These are phyloP conservation scores for Eruca vesicaria DNA, from an alignment of 441 rosid genomes.

Conservation along the genomic window DNA sequence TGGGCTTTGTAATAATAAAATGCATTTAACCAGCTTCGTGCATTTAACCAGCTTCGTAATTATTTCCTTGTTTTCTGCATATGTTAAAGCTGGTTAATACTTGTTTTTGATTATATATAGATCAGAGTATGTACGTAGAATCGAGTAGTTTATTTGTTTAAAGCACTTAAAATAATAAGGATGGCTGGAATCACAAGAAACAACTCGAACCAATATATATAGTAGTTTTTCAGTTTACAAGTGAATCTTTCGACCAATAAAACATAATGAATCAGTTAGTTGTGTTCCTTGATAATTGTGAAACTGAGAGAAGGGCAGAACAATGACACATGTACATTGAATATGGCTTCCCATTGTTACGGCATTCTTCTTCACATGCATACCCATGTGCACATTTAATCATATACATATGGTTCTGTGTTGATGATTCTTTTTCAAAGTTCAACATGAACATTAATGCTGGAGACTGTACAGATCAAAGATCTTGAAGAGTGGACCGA, in stretches of 20 bases:
- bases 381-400: constrained; percentile 28
- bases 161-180: background rate
- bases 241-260: background rate
- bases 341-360: constrained; percentile 31
- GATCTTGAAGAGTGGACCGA: constrained; percentile 10
- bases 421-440: background rate
- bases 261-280: background rate
- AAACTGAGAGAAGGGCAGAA: background rate
- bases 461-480: constrained; percentile 4
- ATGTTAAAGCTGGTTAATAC: too few relatives aligned
- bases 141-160: background rate
- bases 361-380: constrained; percentile 28
- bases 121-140: background rate
- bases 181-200: background rate
- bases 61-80: background rate
- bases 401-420: constrained; percentile 3
- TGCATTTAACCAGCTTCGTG: background rate
- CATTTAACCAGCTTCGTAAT: background rate
- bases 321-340: constrained; percentile 2
- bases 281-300: background rate
- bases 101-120: too few relatives aligned
- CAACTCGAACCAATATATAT: background rate
- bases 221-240: background rate
- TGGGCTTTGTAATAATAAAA: background rate
- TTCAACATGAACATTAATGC: constrained; percentile 8